Base-by-base conservation (phyloP, 352 stramenopile genomes). In the Phytopythium oedochilum region DNA sequence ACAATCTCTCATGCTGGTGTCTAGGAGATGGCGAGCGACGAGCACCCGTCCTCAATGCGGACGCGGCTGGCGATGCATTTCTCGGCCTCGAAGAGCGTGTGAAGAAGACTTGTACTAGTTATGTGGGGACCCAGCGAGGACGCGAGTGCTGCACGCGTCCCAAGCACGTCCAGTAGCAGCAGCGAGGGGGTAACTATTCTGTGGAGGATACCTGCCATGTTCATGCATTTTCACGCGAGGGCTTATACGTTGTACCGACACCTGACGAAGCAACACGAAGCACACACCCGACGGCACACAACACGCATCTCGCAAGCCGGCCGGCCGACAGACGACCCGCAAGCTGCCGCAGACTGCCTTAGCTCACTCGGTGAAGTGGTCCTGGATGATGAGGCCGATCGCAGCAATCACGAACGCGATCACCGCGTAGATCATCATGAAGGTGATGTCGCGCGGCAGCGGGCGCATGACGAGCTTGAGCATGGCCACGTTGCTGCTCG, bases 11-110 rank as follows among this genome's bases (percentile, higher is more conserved):
- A n/a, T 39, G 36, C 29, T 12, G n/a, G n/a, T 36, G 32, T 11
- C 2, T 34, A 74, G 69, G 69, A 70, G 29, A 55, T 35, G 18
- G 64, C 15, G 40, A 66, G 42, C 11, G 49, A 55, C 15, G 36
- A 26, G n/a, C 49, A 72, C 25, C 29, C 64, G 20, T 71, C 64
- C 44, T 64, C 71, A 50, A 60, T 85, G 53, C 70, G 74, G 17
- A 80, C 61, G 53, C 70, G 73, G 47, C 48, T 85, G 32, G 71
- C 74, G 43, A 60, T 82, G 28, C 64, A 77, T 36, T 45, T 78
- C 15, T 66, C 54, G 25, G 57, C 68, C 18, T 64, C 70, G 9
- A 78, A 76, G 56, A 70, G 61, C 40, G 51, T 81, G 43, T 82
- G 74, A 78, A 55, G 35, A 5, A 32, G 29, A 5, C 29, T 32